Conservation (phyloP, 192 early-diverging fungal genomes). For the Backusella tuberculispora region DNA sequence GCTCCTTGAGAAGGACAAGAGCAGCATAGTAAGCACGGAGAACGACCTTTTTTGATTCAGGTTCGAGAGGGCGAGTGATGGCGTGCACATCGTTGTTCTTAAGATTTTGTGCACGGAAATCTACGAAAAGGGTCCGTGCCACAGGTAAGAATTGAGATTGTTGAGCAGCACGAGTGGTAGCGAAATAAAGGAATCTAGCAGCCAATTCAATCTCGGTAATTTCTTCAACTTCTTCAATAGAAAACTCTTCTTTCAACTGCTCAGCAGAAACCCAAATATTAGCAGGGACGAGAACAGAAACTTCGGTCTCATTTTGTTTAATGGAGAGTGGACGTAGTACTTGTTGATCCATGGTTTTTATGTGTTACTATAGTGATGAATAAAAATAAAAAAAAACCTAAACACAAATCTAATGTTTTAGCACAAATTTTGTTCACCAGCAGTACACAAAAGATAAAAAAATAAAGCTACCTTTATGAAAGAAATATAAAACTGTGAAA, state of each 20-base stretch:
- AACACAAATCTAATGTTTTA: slow-evolving; percentile 4
- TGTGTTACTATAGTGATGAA: slow-evolving; percentile 3
- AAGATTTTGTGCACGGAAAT: slow-evolving; percentile 76
- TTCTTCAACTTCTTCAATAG: slow-evolving; percentile 54
- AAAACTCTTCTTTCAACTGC: slow-evolving; percentile 78
- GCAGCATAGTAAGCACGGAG: slow-evolving; percentile 83
- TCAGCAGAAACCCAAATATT: slow-evolving; percentile 90
- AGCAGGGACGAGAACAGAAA: slow-evolving; percentile 81
- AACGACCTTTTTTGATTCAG: slow-evolving; percentile 61
- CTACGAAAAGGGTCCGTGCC: slow-evolving; percentile 69
- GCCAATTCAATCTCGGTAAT: slow-evolving; percentile 73
- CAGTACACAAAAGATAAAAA: neutral
- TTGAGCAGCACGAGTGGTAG: slow-evolving; percentile 42
- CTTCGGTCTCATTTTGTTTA: slow-evolving; percentile 78
- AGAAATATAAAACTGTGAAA: neutral
- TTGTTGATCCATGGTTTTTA: slow-evolving; percentile 43
- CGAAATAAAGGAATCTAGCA: slow-evolving; percentile 73
- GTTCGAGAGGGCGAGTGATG: slow-evolving; percentile 58
- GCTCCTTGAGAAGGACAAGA: slow-evolving; percentile 62
- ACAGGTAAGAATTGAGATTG: slow-evolving; percentile 72
- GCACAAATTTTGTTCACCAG: neutral
- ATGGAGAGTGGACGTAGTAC: slow-evolving; percentile 75
- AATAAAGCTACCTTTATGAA: slow-evolving; percentile 12
- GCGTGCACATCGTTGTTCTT: slow-evolving; percentile 85
- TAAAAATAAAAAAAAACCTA: slow-evolving; percentile 12